These are phyloP conservation scores for Kwoniella shandongensis DNA, from an alignment of 768 basidiomycete species.

Conservation along the genomic window DNA sequence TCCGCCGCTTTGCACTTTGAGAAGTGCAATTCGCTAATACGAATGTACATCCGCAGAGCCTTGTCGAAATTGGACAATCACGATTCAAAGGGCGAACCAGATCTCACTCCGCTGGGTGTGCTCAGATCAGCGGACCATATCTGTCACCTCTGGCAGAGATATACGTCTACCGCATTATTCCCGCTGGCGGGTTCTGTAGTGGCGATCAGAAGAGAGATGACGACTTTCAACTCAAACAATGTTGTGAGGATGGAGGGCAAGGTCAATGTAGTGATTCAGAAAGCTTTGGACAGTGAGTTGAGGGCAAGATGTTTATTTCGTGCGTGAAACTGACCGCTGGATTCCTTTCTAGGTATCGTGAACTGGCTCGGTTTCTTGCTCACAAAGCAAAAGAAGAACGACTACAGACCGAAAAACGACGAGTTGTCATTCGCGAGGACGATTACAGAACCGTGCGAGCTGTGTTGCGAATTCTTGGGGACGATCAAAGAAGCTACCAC, in stretches of 20 bases:
- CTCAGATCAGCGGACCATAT: constrained; percentile 77
- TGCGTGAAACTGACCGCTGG: neutral
- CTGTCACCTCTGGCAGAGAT: constrained; percentile 96
- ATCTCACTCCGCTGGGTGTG: constrained; percentile 65
- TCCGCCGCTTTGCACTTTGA: constrained; percentile 13
- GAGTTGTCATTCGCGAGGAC: constrained; percentile 90
- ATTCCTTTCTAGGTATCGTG: constrained; percentile 61
- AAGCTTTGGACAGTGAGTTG: constrained; percentile 72
- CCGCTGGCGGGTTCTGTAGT: constrained; percentile 77
- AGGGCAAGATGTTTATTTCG: neutral
- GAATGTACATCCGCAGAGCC: constrained; percentile 58
- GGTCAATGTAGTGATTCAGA: constrained; percentile 75
- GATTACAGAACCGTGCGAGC: constrained; percentile 87
- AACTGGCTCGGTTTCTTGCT: constrained; percentile 74
- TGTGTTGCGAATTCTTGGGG: constrained; percentile 80
- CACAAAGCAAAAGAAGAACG: constrained; percentile 88
- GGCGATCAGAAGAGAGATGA: constrained; percentile 87
- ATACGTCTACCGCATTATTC: constrained; percentile 82
- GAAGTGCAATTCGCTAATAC: neutral
- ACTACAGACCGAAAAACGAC: constrained; percentile 96
- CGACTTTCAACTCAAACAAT: constrained; percentile 82
- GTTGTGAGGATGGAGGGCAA: constrained; percentile 80
- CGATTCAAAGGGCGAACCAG: constrained; percentile 79
- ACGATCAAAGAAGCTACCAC: constrained; percentile 74
- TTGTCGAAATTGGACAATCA: constrained; percentile 68